Conservation (phyloP, 2,329 filamentous ascomycete genomes). For the Colletotrichum siamense region DNA sequence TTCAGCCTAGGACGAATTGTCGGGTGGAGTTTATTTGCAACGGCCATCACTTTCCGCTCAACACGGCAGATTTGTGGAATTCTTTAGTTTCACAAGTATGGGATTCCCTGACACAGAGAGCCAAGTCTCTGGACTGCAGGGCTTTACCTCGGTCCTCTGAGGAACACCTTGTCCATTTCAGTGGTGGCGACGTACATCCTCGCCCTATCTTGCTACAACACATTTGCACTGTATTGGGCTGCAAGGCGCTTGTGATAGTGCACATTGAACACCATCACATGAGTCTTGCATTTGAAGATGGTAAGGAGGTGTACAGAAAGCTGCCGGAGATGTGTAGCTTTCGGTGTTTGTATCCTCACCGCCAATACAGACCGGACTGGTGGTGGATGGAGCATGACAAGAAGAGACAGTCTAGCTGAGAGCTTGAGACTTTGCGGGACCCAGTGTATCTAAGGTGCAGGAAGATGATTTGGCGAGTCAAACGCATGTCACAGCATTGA, state of each 20-base stretch:
- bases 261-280: not conserved
- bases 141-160: not conserved
- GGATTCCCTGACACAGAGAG: accelerated
- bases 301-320: not conserved
- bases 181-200: not conserved
- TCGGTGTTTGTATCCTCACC: not conserved
- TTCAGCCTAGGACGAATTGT: not conserved
- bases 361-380: too few species aligned
- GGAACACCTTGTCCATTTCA: not conserved
- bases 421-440: accelerated
- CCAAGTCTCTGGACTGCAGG: not conserved
- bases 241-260: not conserved
- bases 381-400: not conserved
- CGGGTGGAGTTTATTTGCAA: not conserved
- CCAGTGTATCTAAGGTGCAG: not conserved
- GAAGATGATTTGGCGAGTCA: not conserved
- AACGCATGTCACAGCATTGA: not conserved
- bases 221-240: not conserved
- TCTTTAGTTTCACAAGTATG: not conserved
- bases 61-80: accelerated
- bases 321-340: not conserved
- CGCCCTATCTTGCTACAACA: too few species aligned
- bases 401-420: not conserved
- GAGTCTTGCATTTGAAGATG: not conserved
- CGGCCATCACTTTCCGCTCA: not conserved